These are phyloP conservation scores for Pichia sp. DNA, from an alignment of 1,139 yeast genomes.

Conservation along the genomic window DNA sequence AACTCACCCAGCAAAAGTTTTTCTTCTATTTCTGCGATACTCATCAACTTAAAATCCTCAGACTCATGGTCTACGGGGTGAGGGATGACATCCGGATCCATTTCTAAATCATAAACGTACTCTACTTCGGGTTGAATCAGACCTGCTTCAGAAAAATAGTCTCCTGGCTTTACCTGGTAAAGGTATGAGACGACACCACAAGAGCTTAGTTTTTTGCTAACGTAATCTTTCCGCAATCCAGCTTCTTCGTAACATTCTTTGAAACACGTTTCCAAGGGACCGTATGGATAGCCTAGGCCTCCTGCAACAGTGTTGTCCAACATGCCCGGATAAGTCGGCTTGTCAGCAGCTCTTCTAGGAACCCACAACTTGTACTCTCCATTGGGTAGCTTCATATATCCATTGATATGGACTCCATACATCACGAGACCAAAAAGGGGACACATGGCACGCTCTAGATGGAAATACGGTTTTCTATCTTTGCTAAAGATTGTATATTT, in stretches of 20 bases:
- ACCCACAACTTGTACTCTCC: conserved; percentile 68
- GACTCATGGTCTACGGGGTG: conserved; percentile 85
- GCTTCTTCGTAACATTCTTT: conserved; percentile 94
- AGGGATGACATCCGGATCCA: conserved; percentile 52
- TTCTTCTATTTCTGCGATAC: conserved; percentile 49
- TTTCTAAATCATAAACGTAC: conserved; percentile 65
- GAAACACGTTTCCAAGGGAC: conserved; percentile 67
- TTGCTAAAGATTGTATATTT: conserved; percentile 67
- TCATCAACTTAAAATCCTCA: conserved; percentile 61
- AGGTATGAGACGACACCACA: conserved; percentile 72
- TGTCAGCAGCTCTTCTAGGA: conserved; percentile 70
- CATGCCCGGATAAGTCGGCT: conserved; percentile 87
- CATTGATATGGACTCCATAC: conserved; percentile 85
- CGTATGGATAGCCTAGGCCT: conserved; percentile 81
- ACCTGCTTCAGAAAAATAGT: conserved; percentile 40
- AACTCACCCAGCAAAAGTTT: conserved; percentile 54
- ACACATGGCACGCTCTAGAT: conserved; percentile 75
- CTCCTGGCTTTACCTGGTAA: conserved; percentile 34
- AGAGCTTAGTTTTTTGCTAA: conserved; percentile 40
- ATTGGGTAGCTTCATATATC: conserved; percentile 48
- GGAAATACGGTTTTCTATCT: conserved; percentile 51
- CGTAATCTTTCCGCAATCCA: conserved; percentile 55
- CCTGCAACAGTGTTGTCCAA: conserved; percentile 95
- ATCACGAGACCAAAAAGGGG: conserved; percentile 80
- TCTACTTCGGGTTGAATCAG: conserved; percentile 87